Conservation (phyloP, 257 asterid species). For the Solanum appendiculatum region DNA sequence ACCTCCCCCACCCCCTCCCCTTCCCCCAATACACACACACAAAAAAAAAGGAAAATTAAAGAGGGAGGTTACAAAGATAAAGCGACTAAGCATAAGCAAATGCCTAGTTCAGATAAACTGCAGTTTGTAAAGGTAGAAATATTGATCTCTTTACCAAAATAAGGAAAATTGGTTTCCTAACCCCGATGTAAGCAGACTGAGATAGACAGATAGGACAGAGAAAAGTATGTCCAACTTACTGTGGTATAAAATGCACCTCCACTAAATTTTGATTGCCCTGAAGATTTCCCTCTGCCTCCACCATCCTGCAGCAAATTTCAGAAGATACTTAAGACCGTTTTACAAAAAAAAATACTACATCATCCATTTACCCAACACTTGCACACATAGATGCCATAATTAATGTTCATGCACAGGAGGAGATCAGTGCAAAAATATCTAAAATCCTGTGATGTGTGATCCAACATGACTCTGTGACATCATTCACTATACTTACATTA, state of each 20-base stretch:
- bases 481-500: neutral
- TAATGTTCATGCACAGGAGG: neutral
- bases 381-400: neutral
- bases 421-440: neutral
- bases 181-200: neutral
- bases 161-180: neutral
- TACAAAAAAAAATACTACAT: neutral
- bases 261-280: conserved; percentile 44
- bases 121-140: neutral
- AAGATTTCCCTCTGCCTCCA: conserved; percentile 40
- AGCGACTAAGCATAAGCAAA: neutral
- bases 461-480: neutral
- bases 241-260: conserved; percentile 64
- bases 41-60: neutral
- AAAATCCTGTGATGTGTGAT: neutral
- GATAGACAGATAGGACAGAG: neutral
- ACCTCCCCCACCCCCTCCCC: neutral
- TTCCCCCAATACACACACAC: neutral
- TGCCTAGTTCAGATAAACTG: neutral
- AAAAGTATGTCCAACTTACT: conserved; percentile 31
- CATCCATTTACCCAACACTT: neutral
- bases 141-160: neutral
- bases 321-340: neutral
- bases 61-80: neutral
- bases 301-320: conserved; percentile 33